Conservation (phyloP, 2,329 filamentous ascomycete genomes). For the Verticillium nubilum region DNA sequence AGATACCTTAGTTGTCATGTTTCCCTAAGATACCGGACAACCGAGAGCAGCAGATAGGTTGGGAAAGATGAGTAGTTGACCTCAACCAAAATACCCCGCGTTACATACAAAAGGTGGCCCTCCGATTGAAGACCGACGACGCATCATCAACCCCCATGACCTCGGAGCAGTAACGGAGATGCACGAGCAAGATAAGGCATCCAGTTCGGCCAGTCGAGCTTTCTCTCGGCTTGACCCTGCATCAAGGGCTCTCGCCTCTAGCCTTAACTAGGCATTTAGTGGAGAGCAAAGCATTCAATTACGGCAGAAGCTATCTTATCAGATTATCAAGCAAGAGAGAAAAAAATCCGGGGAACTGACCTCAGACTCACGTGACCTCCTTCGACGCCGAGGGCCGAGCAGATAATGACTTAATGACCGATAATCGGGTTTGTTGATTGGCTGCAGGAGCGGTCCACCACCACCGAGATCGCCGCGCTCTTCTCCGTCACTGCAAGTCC, state of each 20-base stretch:
- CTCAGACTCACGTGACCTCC: neutral
- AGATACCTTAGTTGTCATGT: too few species aligned
- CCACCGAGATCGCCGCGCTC: slow-evolving; percentile 13
- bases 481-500: slow-evolving; percentile 13
- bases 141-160: neutral
- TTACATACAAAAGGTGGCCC: neutral
- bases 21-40: too few species aligned
- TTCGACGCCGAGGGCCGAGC: slow-evolving; percentile 12
- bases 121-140: neutral
- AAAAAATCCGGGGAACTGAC: neutral
- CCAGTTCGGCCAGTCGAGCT: neutral
- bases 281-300: neutral
- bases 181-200: neutral
- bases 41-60: too few species aligned
- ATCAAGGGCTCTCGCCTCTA: neutral
- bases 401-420: slow-evolving; percentile 5
- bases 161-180: neutral
- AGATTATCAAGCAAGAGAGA: neutral
- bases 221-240: neutral
- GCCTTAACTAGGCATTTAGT: neutral
- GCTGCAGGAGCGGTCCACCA: slow-evolving; percentile 4
- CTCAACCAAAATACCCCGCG: too few species aligned
- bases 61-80: too few species aligned
- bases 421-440: slow-evolving; percentile 9
- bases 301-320: neutral